Evolutionary conservation across 768 basidiomycete genomes (phyloP).

Genomic region (Termitomyces sp.): DNA sequence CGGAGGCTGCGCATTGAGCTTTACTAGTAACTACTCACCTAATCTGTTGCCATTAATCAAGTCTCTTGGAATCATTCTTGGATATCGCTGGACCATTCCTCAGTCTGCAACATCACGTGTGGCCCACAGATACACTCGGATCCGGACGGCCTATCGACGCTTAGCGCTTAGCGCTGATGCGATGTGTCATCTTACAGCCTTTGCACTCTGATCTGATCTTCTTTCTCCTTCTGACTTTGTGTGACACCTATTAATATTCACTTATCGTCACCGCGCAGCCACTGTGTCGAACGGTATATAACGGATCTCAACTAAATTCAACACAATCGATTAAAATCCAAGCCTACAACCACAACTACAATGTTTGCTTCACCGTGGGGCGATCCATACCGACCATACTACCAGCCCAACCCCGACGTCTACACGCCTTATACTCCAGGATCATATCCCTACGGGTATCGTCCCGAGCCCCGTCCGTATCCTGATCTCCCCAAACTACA

Average conservation of each 20-base stretch:
- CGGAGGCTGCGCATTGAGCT: neutral
- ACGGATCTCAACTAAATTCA: neutral
- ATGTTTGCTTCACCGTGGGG: conserved; percentile 10
- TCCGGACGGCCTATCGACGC: neutral
- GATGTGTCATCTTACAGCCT: neutral
- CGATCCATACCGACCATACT: conserved; percentile 1
- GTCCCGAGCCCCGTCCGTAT: conserved; percentile 4
- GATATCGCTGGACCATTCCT: too few relatives aligned
- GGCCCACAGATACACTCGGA: neutral
- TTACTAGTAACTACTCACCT: neutral
- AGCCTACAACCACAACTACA: neutral
- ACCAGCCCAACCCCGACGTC: conserved; percentile 10
- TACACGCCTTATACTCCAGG: conserved; percentile 11
- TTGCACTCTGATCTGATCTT: neutral
- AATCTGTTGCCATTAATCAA: neutral
- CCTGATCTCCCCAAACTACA: neutral
- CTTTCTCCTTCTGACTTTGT: neutral
- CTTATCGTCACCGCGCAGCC: neutral
- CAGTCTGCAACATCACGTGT: neutral
- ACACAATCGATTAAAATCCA: neutral
- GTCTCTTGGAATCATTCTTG: neutral
- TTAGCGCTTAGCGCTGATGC: neutral
- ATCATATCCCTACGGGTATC: neutral
- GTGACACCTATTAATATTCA: neutral
- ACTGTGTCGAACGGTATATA: neutral